Base-by-base conservation (phyloP, 441 rosid species). In the Aquilaria agallochum region DNA sequence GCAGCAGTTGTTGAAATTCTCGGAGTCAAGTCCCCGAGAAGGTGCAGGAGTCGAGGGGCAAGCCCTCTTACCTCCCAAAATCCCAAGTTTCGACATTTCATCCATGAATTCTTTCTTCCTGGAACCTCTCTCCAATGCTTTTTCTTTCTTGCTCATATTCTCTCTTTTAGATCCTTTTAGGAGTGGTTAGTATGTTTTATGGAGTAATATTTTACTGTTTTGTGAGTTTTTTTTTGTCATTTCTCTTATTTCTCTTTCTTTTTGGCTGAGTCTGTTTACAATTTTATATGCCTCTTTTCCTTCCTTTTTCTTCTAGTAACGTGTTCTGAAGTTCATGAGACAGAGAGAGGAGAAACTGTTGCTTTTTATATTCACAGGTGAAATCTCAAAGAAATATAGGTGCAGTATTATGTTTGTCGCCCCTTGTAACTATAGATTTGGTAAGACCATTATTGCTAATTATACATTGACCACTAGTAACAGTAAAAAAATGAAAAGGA, bases 31-130 rank as follows among this genome's bases (percentile, higher is more conserved):
- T 15, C 89, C 83, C 98, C 98, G 89, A 51, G 83, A 72, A 59
- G 95, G 87, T 27, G 96, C 69, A 50, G 98, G 98, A 69, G 98
- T 92, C 40, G 90, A 81, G 63, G 89, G 93, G 68, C 72, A 83
- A 69, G 83, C 85, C 72, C 80, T 84, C 64, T 76, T 84, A 75
- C 84, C 88, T 36, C 80, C 69, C 72, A 63, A 56, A 58, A 79
- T 69, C 57, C 83, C 69, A 20, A 66, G 63, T 72, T 79, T 83
- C 66, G 66, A 64, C 76, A 76, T 81, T 76, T 63, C 78, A 79
- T 59, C 74, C 76, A 68, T 69, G 56, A 72, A 63, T 64, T 58
- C 62, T 60, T 72, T 44, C 50, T 56, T 57, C 50, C 58, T 62
- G 51, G 56, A 56, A 48, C 50, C 68, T 50, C 68, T 50, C 51